Conservation (phyloP, 2,329 filamentous ascomycete species). For the Dryadomyces quercivorus region DNA sequence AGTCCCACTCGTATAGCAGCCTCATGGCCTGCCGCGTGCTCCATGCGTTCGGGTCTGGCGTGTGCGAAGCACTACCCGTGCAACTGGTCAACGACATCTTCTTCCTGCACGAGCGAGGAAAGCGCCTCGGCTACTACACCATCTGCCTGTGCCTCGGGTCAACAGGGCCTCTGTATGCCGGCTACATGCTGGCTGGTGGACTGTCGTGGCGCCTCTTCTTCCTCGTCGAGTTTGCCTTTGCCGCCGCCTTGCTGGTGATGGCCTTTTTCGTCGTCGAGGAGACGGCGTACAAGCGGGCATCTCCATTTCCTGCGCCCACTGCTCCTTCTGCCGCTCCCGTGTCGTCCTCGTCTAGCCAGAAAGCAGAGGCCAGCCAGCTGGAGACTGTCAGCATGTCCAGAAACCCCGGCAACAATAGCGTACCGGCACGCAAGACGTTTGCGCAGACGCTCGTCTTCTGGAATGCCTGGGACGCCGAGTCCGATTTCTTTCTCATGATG, state of each 20-base stretch:
- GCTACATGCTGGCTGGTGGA: constrained; percentile 47
- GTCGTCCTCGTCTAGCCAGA: background rate
- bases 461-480: constrained; percentile 27
- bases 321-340: background rate
- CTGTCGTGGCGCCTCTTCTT: constrained; percentile 50
- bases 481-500: constrained; percentile 32
- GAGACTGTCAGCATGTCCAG: background rate
- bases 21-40: constrained; percentile 28
- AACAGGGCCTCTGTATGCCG: constrained; percentile 43
- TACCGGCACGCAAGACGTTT: constrained; percentile 24
- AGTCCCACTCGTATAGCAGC: constrained; percentile 21
- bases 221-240: constrained; percentile 46
- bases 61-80: constrained; percentile 32
- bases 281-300: constrained; percentile 17
- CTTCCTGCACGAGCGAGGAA: constrained; percentile 33
- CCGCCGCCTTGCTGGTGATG: constrained; percentile 16
- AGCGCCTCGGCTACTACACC: constrained; percentile 48
- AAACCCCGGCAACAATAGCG: background rate
- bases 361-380: background rate
- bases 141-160: constrained; percentile 43
- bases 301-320: background rate
- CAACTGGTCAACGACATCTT: constrained; percentile 34
- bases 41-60: constrained; percentile 27
- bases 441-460: constrained; percentile 29
- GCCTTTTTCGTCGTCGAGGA: constrained; percentile 23